These are phyloP conservation scores for Coprinellus aureogranulatus DNA, from an alignment of 768 basidiomycete genomes.

Conservation along the genomic window DNA sequence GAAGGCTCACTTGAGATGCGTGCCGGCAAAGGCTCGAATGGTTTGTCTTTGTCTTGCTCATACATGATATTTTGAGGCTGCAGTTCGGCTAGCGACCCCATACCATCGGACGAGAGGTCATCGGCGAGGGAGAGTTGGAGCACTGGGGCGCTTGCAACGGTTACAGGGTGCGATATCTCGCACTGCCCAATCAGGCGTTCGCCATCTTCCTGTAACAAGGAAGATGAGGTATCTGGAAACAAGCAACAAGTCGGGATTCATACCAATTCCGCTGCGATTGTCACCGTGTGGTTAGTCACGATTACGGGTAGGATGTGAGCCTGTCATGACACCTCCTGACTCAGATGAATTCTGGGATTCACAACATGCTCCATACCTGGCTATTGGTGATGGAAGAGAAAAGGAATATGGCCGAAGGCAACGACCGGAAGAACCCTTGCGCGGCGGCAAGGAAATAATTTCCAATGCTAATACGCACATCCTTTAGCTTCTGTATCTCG, in stretches of 20 bases:
- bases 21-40: constrained; percentile 56
- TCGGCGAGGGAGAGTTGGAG: constrained; percentile 5
- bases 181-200: constrained; percentile 84
- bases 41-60: constrained; percentile 49
- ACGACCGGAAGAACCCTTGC: constrained; percentile 84
- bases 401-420: constrained; percentile 91
- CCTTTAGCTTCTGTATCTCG: too few species aligned
- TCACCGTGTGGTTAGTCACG: constrained; percentile 93
- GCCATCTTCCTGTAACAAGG: constrained; percentile 59
- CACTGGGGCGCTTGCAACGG: not conserved
- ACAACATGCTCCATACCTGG: constrained; percentile 34
- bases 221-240: not conserved
- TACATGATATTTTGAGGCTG: constrained; percentile 64
- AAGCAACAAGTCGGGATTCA: constrained; percentile 26
- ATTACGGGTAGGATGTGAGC: constrained; percentile 87
- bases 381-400: constrained; percentile 90
- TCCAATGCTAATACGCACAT: constrained; percentile 56
- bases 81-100: not conserved
- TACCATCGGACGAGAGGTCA: not conserved
- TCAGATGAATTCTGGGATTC: not conserved
- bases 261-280: constrained; percentile 85
- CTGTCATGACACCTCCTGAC: constrained; percentile 21
- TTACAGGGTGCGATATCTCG: constrained; percentile 85
- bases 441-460: constrained; percentile 92
- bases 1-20: constrained; percentile 57